A percentile compares a stretch with the other conserved stretches of the same genome.
Evolutionary conservation across 768 basidiomycete genomes (phyloP).

Genomic region (Boletus vermiculosoides): DNA sequence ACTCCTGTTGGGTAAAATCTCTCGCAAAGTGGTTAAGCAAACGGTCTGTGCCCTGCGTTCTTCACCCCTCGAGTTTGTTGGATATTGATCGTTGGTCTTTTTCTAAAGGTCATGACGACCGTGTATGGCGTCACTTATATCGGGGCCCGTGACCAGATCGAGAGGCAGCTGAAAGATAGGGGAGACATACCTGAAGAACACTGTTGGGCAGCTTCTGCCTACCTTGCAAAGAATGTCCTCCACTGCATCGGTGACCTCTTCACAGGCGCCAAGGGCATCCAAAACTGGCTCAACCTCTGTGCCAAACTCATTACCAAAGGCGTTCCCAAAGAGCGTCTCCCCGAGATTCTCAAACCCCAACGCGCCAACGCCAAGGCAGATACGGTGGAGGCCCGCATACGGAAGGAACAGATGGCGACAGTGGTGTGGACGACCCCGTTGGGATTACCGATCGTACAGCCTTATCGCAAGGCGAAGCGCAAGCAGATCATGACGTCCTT

Average conservation of each 20-base stretch:
- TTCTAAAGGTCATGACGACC: constrained; percentile 88
- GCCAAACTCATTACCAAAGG: constrained; percentile 86
- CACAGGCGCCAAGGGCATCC: constrained; percentile 87
- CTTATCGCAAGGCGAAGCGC: constrained; percentile 80
- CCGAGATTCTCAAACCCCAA: constrained; percentile 36
- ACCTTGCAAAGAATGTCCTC: constrained; percentile 79
- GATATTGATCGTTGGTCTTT: background rate
- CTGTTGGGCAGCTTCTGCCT: constrained; percentile 72
- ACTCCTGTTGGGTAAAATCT: constrained; percentile 71
- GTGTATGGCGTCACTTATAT: constrained; percentile 97
- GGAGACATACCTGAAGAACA: constrained; percentile 69
- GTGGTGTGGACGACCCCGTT: constrained; percentile 97
- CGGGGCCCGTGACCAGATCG: constrained; percentile 93
- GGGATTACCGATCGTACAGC: constrained; percentile 95
- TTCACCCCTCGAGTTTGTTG: background rate
- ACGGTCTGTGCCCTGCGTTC: constrained; percentile 53
- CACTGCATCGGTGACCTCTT: constrained; percentile 89
- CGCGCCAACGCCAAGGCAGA: constrained; percentile 11
- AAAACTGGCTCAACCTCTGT: constrained; percentile 82
- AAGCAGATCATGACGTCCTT: constrained; percentile 83
- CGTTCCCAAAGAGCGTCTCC: constrained; percentile 69
- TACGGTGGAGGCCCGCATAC: constrained; percentile 42
- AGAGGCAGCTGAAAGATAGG: constrained; percentile 78
- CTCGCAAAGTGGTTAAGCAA: constrained; percentile 96
- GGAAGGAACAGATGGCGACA: constrained; percentile 90